Conservation (phyloP, 148 eudicot genomes). For the Fagopyrum homotropicum region DNA sequence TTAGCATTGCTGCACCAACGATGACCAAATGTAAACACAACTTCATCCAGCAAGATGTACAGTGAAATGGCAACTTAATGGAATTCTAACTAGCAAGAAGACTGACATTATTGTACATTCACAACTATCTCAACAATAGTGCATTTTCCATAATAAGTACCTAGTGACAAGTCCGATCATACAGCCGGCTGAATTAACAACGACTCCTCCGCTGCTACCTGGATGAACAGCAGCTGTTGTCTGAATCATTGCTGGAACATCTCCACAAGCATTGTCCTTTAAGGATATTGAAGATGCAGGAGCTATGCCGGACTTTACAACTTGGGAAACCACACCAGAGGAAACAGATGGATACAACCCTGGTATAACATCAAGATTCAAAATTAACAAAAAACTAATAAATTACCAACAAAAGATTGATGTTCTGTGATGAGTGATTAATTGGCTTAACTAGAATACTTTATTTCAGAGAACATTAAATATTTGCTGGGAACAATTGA, state of each 20-base stretch:
- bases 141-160: conserved; percentile 27
- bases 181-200: conserved; percentile 64
- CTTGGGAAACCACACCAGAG: conserved; percentile 81
- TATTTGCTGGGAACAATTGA: too few relatives aligned
- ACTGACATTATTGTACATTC: not conserved
- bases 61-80: not conserved
- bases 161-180: conserved; percentile 97
- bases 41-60: conserved; percentile 3
- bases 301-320: conserved; percentile 48
- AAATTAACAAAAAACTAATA: not conserved
- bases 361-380: conserved; percentile 21
- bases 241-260: conserved; percentile 81
- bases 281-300: conserved; percentile 16
- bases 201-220: conserved; percentile 96
- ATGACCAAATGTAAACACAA: not conserved
- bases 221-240: conserved; percentile 99
- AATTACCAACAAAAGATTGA: not conserved
- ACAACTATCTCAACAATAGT: not conserved
- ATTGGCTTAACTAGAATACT: too few relatives aligned
- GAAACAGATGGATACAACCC: conserved; percentile 72
- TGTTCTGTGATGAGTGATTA: not conserved
- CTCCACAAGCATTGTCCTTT: conserved; percentile 14
- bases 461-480: too few relatives aligned
- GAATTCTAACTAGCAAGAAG: not conserved
- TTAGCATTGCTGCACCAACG: conserved; percentile 67